These are phyloP conservation scores for Colletotrichum somersetense DNA, from an alignment of 2,329 filamentous ascomycete genomes.

Conservation along the genomic window DNA sequence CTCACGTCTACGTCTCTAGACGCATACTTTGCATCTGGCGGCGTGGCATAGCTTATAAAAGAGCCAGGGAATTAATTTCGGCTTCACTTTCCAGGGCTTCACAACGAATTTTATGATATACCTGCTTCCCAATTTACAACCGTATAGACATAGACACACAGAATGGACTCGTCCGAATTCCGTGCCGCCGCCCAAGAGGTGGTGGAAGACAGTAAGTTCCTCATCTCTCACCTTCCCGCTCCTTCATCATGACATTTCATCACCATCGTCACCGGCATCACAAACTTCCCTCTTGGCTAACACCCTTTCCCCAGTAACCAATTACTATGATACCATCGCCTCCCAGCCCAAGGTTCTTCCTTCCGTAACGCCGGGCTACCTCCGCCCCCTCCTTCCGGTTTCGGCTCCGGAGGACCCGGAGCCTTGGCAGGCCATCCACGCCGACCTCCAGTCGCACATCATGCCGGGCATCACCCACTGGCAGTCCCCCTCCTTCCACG, in stretches of 20 bases:
- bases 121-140: neutral
- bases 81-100: neutral
- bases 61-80: neutral
- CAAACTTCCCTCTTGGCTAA: neutral
- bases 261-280: slow-evolving; percentile 1
- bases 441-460: slow-evolving; percentile 87
- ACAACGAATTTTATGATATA: neutral
- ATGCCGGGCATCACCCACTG: slow-evolving; percentile 95
- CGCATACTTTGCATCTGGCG: neutral
- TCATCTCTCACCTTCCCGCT: neutral
- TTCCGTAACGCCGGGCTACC: slow-evolving; percentile 85
- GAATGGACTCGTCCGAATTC: slow-evolving; percentile 86
- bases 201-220: slow-evolving; percentile 81
- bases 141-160: neutral
- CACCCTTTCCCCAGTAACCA: slow-evolving; percentile 70
- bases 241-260: neutral
- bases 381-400: slow-evolving; percentile 80
- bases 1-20: slow-evolving; percentile 5
- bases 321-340: slow-evolving; percentile 83
- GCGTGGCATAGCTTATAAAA: neutral
- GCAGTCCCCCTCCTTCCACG: slow-evolving; percentile 95
- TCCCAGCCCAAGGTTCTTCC: slow-evolving; percentile 77
- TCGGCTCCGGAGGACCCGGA: slow-evolving; percentile 75
- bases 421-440: slow-evolving; percentile 82
- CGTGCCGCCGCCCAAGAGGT: slow-evolving; percentile 80